Evolutionary conservation across 495 filamentous ascomycete genomes (phyloP).

Genomic region (Pyrenula aspistea): DNA sequence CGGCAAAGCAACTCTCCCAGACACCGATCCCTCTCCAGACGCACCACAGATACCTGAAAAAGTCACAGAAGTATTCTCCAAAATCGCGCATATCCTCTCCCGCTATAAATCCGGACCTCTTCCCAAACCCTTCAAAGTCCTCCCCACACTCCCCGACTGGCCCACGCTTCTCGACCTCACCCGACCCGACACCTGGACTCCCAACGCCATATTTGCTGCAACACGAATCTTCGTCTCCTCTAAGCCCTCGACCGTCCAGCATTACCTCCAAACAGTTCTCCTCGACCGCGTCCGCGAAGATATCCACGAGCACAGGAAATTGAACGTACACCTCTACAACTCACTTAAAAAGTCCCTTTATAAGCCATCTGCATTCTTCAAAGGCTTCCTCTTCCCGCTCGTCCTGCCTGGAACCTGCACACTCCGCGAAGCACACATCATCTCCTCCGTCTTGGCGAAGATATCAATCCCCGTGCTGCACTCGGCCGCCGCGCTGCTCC

Average conservation of each 20-base stretch:
- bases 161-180: constrained; percentile 76
- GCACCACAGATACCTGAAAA: constrained; percentile 81
- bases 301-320: constrained; percentile 72
- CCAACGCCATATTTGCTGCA: constrained; percentile 74
- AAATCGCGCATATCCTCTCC: constrained; percentile 77
- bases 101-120: constrained; percentile 90
- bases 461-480: constrained; percentile 81
- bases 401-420: constrained; percentile 68
- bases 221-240: constrained; percentile 81
- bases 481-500: constrained; percentile 81
- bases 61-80: constrained; percentile 65
- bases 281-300: constrained; percentile 84
- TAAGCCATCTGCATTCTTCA: constrained; percentile 95
- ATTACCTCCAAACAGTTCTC: constrained; percentile 69
- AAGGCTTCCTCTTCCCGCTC: constrained; percentile 87
- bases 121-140: constrained; percentile 94
- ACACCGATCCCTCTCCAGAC: constrained; percentile 50
- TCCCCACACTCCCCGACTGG: constrained; percentile 85
- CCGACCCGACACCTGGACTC: constrained; percentile 72
- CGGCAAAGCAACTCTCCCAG: constrained; percentile 26
- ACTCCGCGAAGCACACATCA: constrained; percentile 80
- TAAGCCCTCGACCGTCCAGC: constrained; percentile 62
- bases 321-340: constrained; percentile 92
- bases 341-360: constrained; percentile 86
- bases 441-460: constrained; percentile 68